phyloP scores from a whole-genome alignment of 257 asterid genomes.

The Paraleonurus japonicus region DNA sequence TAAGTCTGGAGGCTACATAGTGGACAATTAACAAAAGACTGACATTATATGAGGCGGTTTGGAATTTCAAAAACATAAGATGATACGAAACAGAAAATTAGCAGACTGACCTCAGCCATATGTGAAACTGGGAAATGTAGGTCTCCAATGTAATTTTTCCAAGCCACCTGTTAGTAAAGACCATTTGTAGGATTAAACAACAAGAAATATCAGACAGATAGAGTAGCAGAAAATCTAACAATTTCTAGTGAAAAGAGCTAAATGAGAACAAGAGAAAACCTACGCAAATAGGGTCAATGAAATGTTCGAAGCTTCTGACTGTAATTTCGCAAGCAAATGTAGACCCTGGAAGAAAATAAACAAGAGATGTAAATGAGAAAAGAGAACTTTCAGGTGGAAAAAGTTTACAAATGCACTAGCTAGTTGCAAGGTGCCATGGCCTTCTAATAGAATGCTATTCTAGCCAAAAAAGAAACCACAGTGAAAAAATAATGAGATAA shows the following conservation, averaged over 20 bases:
- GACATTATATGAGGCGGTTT: neutral
- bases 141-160: constrained; percentile 89
- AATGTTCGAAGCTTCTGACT: constrained; percentile 76
- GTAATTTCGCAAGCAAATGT: constrained; percentile 73
- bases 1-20: neutral
- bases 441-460: neutral
- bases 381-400: neutral
- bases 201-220: constrained; percentile 10
- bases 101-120: constrained; percentile 76
- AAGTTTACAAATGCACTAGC: neutral
- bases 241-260: neutral
- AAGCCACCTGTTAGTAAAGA: constrained; percentile 67
- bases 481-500: neutral
- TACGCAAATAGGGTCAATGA: constrained; percentile 86
- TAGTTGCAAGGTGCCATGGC: constrained; percentile 6
- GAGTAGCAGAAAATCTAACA: constrained; percentile 16
- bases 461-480: constrained; percentile 14
- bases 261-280: constrained; percentile 35
- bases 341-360: constrained; percentile 47
- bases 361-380: constrained; percentile 28
- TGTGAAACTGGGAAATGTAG: constrained; percentile 90
- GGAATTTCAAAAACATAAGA: neutral
- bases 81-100: neutral
- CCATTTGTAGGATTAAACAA: constrained; percentile 33
- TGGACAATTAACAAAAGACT: neutral